These are phyloP conservation scores for Candida glaebosa DNA, from an alignment of 805 yeast genomes.

Conservation along the genomic window DNA sequence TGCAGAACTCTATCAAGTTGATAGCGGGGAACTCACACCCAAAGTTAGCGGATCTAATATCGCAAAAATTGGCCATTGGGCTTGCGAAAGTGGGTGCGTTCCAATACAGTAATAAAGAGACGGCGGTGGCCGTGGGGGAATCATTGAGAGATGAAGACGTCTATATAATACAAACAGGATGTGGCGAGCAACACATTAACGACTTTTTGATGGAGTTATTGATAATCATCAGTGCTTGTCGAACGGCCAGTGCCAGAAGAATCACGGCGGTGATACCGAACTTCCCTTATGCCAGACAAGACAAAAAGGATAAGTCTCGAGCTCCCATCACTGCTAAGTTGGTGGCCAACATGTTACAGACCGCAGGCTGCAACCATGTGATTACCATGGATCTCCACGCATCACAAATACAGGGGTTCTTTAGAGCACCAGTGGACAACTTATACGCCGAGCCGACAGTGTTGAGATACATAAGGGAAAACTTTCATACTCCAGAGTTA, in stretches of 20 bases:
- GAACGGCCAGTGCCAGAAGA: slow-evolving; percentile 77
- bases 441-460: slow-evolving; percentile 82
- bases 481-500: slow-evolving; percentile 54
- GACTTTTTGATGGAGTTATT: slow-evolving; percentile 71
- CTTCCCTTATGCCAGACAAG: slow-evolving; percentile 88
- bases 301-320: slow-evolving; percentile 78
- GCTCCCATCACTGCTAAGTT: slow-evolving; percentile 85
- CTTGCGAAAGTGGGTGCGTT: slow-evolving; percentile 76
- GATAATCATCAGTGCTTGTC: slow-evolving; percentile 79
- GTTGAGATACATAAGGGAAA: slow-evolving; percentile 67
- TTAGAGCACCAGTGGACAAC: slow-evolving; percentile 79
- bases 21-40: slow-evolving; percentile 77
- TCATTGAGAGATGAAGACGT: slow-evolving; percentile 84
- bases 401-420: slow-evolving; percentile 86
- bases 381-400: slow-evolving; percentile 88
- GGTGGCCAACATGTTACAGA: slow-evolving; percentile 76
- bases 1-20: slow-evolving; percentile 46
- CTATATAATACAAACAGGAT: slow-evolving; percentile 74
- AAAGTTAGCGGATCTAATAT: slow-evolving; percentile 69
- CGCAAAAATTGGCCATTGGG: slow-evolving; percentile 60
- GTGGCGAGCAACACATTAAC: slow-evolving; percentile 69
- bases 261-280: slow-evolving; percentile 81
- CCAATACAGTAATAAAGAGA: slow-evolving; percentile 84
- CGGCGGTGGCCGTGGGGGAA: slow-evolving; percentile 76
- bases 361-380: slow-evolving; percentile 84